Percentiles rank a stretch among this genome's conserved stretches.
Evolutionary conservation across 441 rosid species (phyloP).

Genomic region (Aquilaria agallochum): DNA sequence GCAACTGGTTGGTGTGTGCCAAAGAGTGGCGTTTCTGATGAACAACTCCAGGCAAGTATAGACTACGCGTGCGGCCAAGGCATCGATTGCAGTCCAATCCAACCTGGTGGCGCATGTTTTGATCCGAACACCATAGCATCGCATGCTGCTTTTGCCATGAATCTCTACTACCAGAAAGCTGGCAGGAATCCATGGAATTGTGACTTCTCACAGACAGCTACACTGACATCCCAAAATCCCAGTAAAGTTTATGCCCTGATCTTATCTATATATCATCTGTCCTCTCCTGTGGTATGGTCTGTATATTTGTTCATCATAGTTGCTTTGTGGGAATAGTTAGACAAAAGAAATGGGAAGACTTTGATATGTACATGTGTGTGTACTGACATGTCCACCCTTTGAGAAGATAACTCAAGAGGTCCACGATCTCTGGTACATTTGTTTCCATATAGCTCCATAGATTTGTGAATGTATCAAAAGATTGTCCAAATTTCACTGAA

Average conservation of each 20-base stretch:
- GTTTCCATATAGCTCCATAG: too few species aligned
- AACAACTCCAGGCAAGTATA: conserved; percentile 64
- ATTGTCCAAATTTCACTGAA: too few species aligned
- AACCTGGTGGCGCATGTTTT: conserved; percentile 85
- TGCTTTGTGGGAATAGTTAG: too few species aligned
- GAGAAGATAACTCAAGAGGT: too few species aligned
- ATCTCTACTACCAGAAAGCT: conserved; percentile 67
- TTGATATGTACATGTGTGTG: background rate
- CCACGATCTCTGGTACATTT: too few species aligned
- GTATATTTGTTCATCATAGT: too few species aligned
- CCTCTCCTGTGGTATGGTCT: background rate
- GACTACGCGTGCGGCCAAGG: conserved; percentile 89
- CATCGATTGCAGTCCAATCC: conserved; percentile 68
- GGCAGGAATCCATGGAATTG: conserved; percentile 57
- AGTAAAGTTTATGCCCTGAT: conserved; percentile 43
- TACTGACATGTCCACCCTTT: background rate
- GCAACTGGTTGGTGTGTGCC: conserved; percentile 69
- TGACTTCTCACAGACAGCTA: conserved; percentile 75
- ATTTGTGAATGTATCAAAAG: too few species aligned
- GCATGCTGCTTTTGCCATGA: conserved; percentile 91
- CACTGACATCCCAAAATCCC: conserved; percentile 64
- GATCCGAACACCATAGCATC: conserved; percentile 67
- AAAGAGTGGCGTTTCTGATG: conserved; percentile 38
- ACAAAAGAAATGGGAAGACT: too few species aligned
- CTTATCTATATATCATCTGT: background rate